Base-by-base conservation (phyloP, 192 early-diverging fungal species). In the Entomortierella parvispora region DNA sequence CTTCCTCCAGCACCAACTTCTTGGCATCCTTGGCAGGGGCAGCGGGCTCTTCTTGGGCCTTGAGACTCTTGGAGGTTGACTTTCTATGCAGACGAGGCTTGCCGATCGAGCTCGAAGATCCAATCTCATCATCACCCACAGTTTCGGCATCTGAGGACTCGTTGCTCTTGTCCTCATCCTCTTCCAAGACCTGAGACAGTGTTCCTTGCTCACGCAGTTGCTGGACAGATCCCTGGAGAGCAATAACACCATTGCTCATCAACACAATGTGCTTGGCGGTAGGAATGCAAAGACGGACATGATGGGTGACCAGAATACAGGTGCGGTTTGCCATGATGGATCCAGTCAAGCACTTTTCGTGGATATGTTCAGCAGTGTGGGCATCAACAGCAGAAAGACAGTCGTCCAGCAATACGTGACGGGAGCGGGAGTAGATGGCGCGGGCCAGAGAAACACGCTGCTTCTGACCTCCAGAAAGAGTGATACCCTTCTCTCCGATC, bases 331-430 rank as follows among this genome's bases (percentile, higher is more conserved):
- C 75, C 86, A 98, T 85, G 25, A 95, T 76, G 15, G 87, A 86
- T 31, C 86, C 85, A 18, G 86, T 70, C 58, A 97, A 63, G 60
- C 93, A 94, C 46, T 89, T 76, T 11, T 85, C 79, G 33, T 94
- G 85, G n/a, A 98, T 84, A 61, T 92, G 91, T 25, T 89, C 86
- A n/a, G 90, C 95, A 18, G 96, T 97, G 37, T 94, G 94, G 8
- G 94, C 90, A 74, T 95, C 92, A 0, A 93, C 91, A 26, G 95
- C 93, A 3, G 90, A 92, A n/a, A 93, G 79, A 44, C 86, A 90
- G 69, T 93, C 92, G 69, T 95, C 93, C 51, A 93, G 68, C 1
- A 94, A 67, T 20, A 95, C 74, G 40, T 85, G 80, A 11, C 71
- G 79, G 17, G 87, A 80, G 4, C 65, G 28, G 15, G 81, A 84